Conservation (phyloP, 1,284 basidiomycete species). For the Marasmius oreades region DNA sequence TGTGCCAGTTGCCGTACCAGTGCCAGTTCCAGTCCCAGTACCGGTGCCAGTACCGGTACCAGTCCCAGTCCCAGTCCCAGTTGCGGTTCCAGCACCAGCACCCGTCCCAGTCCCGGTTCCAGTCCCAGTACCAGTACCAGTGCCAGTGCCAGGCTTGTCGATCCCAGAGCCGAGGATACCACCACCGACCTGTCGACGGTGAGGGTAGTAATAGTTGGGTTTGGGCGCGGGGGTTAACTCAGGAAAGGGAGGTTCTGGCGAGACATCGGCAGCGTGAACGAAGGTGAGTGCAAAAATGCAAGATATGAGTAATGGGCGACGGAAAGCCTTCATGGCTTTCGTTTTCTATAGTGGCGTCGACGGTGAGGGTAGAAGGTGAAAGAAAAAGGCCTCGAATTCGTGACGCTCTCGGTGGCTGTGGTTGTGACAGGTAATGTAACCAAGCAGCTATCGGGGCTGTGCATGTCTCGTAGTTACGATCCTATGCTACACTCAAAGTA, state of each 20-base stretch:
- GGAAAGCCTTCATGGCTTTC: slow-evolving; percentile 1
- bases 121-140: not conserved
- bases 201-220: not conserved
- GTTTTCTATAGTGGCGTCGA: not conserved
- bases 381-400: not conserved
- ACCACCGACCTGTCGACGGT: not conserved
- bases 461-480: not conserved
- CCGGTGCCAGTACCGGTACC: too few relatives aligned
- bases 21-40: too few relatives aligned
- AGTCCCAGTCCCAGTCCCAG: too few relatives aligned
- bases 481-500: too few relatives aligned
- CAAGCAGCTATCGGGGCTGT: not conserved
- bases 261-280: not conserved
- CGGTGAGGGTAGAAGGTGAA: not conserved
- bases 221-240: not conserved
- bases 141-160: not conserved
- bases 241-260: not conserved
- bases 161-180: too few relatives aligned
- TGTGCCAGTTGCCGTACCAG: too few relatives aligned
- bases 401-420: not conserved
- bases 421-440: not conserved
- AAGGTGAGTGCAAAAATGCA: slow-evolving; percentile 1
- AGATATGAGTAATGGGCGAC: slow-evolving; percentile 2
- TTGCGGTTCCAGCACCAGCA: too few relatives aligned
- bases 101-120: too few relatives aligned